Evolutionary conservation across 257 asterid genomes (phyloP).

Genomic region (Salvia rosmarinus): DNA sequence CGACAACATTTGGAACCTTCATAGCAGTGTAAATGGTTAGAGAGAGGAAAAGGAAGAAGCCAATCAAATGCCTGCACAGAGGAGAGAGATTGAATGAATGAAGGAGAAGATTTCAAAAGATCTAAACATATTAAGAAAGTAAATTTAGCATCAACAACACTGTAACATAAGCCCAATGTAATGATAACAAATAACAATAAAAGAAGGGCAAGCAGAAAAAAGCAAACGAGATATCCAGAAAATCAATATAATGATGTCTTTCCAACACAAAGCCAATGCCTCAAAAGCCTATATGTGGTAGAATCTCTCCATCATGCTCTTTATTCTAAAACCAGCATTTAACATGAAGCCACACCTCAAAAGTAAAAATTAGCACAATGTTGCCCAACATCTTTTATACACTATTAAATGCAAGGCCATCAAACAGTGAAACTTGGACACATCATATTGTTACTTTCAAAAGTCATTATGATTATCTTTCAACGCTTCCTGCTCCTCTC

Average conservation of each 20-base stretch:
- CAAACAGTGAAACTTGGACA: neutral
- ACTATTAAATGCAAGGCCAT: neutral
- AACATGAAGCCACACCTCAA: neutral
- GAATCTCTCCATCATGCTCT: too few relatives aligned
- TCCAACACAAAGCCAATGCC: conserved; percentile 8
- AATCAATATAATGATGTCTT: neutral
- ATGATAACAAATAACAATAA: neutral
- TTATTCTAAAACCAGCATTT: neutral
- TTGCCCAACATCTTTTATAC: neutral
- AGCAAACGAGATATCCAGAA: neutral
- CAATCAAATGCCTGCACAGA: conserved; percentile 94
- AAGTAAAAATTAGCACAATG: conserved; percentile 11
- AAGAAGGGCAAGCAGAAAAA: conserved; percentile 23
- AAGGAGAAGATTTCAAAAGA: neutral
- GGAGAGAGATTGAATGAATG: conserved; percentile 26
- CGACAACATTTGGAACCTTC: conserved; percentile 74
- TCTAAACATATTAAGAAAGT: neutral
- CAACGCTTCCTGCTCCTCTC: neutral
- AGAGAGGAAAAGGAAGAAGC: conserved; percentile 89
- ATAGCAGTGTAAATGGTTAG: conserved; percentile 90
- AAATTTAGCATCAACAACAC: conserved; percentile 19
- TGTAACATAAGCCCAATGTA: conserved; percentile 3
- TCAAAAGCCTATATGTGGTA: conserved; percentile 1
- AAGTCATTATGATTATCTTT: neutral
- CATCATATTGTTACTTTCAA: neutral